Evolutionary conservation across 345 rosid genomes (phyloP), one percentile per base, ranked within the genome.

Genomic region (Cardamine chenopodiifolia): DNA sequence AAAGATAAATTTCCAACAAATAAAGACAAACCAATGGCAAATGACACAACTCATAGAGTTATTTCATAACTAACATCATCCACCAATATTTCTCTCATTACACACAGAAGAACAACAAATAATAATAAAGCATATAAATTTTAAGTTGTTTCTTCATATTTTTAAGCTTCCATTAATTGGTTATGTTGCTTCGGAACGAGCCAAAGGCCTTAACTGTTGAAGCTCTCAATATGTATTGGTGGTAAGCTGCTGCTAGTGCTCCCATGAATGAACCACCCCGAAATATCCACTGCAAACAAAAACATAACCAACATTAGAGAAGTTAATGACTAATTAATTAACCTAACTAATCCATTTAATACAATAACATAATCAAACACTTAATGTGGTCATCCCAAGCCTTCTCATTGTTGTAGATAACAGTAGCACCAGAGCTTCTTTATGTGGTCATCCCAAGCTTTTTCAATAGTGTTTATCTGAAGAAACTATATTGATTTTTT

Each of bases 361-460:
- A 4, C 4, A 4, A 40, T 31, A 13, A n/a, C 1, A 12, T 13
- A 8, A 10, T 0, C 0, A 23, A 62, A 7, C 1, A 39, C 76
- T 68, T 69, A n/a, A 79, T 79, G 0, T 79, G 94, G 58, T 89
- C 89, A 74, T 89, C 89, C 94, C 94, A 89, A 20, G 67, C 79
- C 67, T 84, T 85, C 25, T 75, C 72, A 20, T 79, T 63, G 87
- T 87, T 84, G 85, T 25, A 84, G 80, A 89, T 87, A 47, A 89
- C 94, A 40, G 94, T 89, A 67, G 91, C 94, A 47, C 94, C 94
- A 58, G 87, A 83, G 84, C 94, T 89, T 72, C 91, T 82, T n/a
- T n/a, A n/a, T n/a, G n/a, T n/a, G n/a, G n/a, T n/a, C n/a, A n/a
- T n/a, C n/a, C n/a, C n/a, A n/a, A n/a, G n/a, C n/a, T n/a, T n/a